Evolutionary conservation across 2,329 filamentous ascomycete species (phyloP).

Genomic region (Polychaeton citri): DNA sequence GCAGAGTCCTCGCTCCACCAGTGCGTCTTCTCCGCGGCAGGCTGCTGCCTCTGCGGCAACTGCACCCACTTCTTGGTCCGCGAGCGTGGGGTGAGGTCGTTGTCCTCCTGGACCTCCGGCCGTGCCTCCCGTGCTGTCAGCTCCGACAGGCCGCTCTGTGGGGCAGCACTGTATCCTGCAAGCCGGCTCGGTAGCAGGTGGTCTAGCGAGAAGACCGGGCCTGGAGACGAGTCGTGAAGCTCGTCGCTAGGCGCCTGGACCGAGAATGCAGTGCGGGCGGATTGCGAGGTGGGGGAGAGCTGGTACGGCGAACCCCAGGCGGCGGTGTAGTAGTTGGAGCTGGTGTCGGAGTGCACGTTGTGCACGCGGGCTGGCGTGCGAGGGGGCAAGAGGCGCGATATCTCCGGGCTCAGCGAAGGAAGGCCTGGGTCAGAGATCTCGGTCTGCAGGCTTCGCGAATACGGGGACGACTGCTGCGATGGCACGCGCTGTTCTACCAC

Average conservation of each 20-base stretch:
- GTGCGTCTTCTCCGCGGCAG: constrained; percentile 48
- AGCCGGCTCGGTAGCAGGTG: constrained; percentile 20
- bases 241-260: constrained; percentile 17
- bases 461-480: background rate
- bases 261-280: constrained; percentile 18
- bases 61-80: constrained; percentile 20
- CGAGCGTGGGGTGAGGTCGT: constrained; percentile 16
- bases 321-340: constrained; percentile 44
- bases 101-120: constrained; percentile 8
- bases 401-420: constrained; percentile 7
- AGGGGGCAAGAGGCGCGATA: constrained; percentile 13
- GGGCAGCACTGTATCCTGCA: constrained; percentile 10
- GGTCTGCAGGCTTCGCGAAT: background rate
- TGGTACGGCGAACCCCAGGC: constrained; percentile 91
- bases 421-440: constrained; percentile 2
- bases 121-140: constrained; percentile 4
- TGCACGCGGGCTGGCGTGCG: constrained; percentile 15
- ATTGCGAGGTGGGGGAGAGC: constrained; percentile 34
- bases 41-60: constrained; percentile 31
- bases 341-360: constrained; percentile 13
- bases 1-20: constrained; percentile 72
- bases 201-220: constrained; percentile 20
- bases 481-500: constrained; percentile 1
- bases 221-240: constrained; percentile 16
- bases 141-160: constrained; percentile 3